Evolutionary conservation across 202 grass and related monocot species (phyloP).

Genomic region (Zizania palustris): DNA sequence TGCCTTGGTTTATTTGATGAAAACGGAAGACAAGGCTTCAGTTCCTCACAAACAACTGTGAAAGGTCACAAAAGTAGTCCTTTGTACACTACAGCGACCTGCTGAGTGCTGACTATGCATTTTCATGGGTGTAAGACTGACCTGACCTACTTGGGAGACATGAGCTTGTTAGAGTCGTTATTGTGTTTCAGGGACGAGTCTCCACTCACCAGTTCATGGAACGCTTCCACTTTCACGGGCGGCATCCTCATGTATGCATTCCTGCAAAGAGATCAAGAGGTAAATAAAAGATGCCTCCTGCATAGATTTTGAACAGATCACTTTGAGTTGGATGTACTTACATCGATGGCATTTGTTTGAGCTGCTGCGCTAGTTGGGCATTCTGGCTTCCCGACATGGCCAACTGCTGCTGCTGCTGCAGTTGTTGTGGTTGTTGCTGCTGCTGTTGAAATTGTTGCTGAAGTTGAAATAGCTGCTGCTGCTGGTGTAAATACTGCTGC

Average conservation of each 20-base stretch:
- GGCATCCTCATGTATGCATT: conserved; percentile 72
- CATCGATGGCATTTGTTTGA: conserved; percentile 66
- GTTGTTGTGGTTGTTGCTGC: conserved; percentile 42
- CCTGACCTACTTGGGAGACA: conserved; percentile 61
- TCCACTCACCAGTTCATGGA: conserved; percentile 76
- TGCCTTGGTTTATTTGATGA: background rate
- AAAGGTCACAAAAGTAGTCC: background rate
- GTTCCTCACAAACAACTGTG: background rate
- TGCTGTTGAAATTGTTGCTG: conserved; percentile 48
- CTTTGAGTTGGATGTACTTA: conserved; percentile 51
- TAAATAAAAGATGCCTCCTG: too few species aligned
- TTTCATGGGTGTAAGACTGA: conserved; percentile 2
- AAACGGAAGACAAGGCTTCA: background rate
- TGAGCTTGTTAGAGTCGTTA: conserved; percentile 73
- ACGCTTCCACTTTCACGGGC: conserved; percentile 88
- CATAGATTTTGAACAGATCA: conserved; percentile 16
- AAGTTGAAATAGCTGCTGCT: conserved; percentile 50
- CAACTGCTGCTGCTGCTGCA: conserved; percentile 52
- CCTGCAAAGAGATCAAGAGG: conserved; percentile 39
- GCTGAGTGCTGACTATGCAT: background rate
- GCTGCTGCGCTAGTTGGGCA: conserved; percentile 64
- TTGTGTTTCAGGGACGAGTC: conserved; percentile 65
- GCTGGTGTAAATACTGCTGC: conserved; percentile 57
- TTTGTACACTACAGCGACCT: conserved; percentile 40
- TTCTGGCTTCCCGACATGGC: conserved; percentile 52